These are phyloP conservation scores for Phytophthora pluvialis DNA, from an alignment of 352 stramenopile genomes.

Conservation along the genomic window DNA sequence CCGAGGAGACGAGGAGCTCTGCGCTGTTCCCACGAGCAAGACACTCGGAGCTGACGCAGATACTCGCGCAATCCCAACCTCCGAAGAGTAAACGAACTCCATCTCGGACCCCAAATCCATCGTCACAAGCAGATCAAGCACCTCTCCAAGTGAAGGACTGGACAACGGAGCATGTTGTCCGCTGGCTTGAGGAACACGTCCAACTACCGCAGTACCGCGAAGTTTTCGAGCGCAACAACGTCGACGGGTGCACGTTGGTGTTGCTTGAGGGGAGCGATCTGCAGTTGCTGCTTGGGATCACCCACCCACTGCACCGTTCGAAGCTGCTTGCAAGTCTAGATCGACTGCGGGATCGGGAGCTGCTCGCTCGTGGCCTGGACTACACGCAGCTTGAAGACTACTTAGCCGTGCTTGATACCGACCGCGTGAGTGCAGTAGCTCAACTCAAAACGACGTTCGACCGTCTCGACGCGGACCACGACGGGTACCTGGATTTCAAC, in stretches of 20 bases:
- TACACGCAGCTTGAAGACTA: constrained; percentile 81
- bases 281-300: constrained; percentile 66
- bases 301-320: constrained; percentile 62
- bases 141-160: constrained; percentile 59
- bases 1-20: constrained; percentile 62
- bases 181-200: constrained; percentile 58
- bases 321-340: constrained; percentile 65
- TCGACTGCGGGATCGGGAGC: constrained; percentile 63
- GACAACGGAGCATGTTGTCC: constrained; percentile 52
- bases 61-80: constrained; percentile 7
- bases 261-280: constrained; percentile 66
- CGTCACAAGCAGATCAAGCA: constrained; percentile 1
- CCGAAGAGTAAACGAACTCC: not conserved
- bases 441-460: constrained; percentile 78
- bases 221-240: constrained; percentile 55
- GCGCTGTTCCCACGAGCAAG: constrained; percentile 61
- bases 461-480: constrained; percentile 60
- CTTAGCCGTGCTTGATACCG: constrained; percentile 68
- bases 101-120: not conserved
- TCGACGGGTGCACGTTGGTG: constrained; percentile 73
- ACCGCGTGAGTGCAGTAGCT: constrained; percentile 68
- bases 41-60: constrained; percentile 36
- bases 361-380: constrained; percentile 64
- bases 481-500: constrained; percentile 61
- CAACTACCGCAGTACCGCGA: constrained; percentile 59